phyloP scores from a whole-genome alignment of 2,329 filamentous ascomycete genomes.

The Lachnellula occidentalis region DNA sequence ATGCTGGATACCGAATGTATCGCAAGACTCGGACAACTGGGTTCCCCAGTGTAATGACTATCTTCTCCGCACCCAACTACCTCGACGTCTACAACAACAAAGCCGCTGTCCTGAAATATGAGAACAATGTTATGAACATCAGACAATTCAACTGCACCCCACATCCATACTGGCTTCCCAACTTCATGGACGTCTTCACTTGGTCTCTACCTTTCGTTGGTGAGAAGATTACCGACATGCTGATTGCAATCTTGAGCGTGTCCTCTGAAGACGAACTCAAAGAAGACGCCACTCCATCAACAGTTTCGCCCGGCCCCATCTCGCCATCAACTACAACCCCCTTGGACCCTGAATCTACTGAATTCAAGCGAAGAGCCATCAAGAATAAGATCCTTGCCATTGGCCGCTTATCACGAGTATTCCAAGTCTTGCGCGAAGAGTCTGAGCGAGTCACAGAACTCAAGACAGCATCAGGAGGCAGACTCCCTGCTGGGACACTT shows the following conservation, averaged over 20 bases:
- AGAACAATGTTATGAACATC: constrained; percentile 99
- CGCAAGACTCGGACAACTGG: constrained; percentile 96
- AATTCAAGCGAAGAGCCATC: constrained; percentile 93
- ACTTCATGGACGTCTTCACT: constrained; percentile 99
- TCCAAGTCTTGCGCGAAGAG: constrained; percentile 96
- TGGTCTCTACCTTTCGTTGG: constrained; percentile 98
- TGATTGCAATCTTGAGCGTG: constrained; percentile 95
- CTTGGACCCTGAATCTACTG: constrained; percentile 74
- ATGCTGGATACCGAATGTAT: constrained; percentile 98
- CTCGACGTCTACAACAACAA: constrained; percentile 99
- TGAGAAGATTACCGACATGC: constrained; percentile 99
- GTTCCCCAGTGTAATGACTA: constrained; percentile 99
- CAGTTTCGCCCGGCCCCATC: constrained; percentile 54
- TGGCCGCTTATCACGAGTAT: constrained; percentile 90
- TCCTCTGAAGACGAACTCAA: constrained; percentile 99
- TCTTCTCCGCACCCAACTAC: constrained; percentile 98
- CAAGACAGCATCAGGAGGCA: constrained; percentile 91
- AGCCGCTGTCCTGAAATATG: constrained; percentile 96
- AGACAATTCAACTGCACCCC: constrained; percentile 99
- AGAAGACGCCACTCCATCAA: constrained; percentile 73
- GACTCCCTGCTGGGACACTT: constrained; percentile 87
- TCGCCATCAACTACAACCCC: constrained; percentile 61
- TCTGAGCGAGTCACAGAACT: constrained; percentile 95
- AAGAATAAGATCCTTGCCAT: constrained; percentile 99
- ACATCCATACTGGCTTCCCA: constrained; percentile 98